Conservation (phyloP, 257 asterid genomes). For the Nicotiana paniculata region DNA sequence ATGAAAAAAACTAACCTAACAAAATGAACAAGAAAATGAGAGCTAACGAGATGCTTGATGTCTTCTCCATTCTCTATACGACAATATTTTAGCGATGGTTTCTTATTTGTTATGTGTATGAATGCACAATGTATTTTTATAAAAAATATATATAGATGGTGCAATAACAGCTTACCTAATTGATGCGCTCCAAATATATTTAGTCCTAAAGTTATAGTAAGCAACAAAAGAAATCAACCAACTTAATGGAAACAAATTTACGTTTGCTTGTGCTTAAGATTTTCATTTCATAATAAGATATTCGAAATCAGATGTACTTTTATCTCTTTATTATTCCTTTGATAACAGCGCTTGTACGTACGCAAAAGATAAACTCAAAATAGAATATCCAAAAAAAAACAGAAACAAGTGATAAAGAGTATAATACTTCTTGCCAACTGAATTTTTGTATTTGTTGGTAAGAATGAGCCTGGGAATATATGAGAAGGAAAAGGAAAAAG, state of each 20-base stretch:
- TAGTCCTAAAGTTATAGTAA: background rate
- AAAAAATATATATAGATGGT: background rate
- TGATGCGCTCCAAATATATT: background rate
- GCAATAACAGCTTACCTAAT: background rate
- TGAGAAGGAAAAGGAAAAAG: too few relatives aligned
- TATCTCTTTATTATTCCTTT: background rate
- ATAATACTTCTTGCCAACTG: too few relatives aligned
- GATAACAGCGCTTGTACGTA: background rate
- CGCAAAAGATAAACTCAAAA: background rate
- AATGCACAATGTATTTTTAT: background rate
- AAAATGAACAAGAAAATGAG: background rate
- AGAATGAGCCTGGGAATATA: too few relatives aligned
- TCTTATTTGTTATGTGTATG: background rate
- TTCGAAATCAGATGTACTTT: background rate
- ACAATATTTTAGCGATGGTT: background rate
- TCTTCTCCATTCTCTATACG: background rate
- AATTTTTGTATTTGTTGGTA: too few relatives aligned
- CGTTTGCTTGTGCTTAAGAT: background rate
- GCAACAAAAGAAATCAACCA: background rate
- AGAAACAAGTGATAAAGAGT: too few relatives aligned
- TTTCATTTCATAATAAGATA: background rate
- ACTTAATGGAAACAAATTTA: background rate
- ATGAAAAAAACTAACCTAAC: background rate
- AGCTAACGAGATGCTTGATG: background rate
- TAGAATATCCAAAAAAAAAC: too few relatives aligned